A percentile compares a stretch with the other conserved stretches of the same genome.
These are phyloP conservation scores for Sapria himalayana DNA, from an alignment of 345 rosid species.

Conservation along the genomic window DNA sequence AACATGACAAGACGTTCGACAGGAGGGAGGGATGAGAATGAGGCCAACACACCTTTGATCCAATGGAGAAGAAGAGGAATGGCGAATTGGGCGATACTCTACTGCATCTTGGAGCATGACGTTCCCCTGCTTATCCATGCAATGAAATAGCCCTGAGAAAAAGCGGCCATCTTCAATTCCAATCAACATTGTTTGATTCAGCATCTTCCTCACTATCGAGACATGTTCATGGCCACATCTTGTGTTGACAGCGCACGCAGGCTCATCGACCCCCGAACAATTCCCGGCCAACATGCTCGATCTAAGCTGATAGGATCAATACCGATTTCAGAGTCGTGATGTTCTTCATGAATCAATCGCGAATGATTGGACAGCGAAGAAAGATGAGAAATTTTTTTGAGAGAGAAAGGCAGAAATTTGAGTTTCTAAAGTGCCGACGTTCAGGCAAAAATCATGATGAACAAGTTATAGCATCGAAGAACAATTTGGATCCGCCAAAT, in stretches of 20 bases:
- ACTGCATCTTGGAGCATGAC: slow-evolving; percentile 68
- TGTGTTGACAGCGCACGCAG: no score
- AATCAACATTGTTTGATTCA: slow-evolving; percentile 54
- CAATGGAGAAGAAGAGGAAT: slow-evolving; percentile 62
- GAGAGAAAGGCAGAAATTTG: no score
- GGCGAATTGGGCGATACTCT: slow-evolving; percentile 61
- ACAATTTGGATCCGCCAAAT: no score
- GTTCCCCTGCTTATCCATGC: slow-evolving; percentile 87
- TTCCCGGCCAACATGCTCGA: slow-evolving; percentile 19
- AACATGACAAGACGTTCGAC: slow-evolving; percentile 47
- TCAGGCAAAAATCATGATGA: no score
- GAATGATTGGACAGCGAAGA: no score
- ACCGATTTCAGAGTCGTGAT: slow-evolving; percentile 10
- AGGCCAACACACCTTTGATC: slow-evolving; percentile 82
- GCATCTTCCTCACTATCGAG: slow-evolving; percentile 38
- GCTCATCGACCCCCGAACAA: no score
- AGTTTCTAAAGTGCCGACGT: no score
- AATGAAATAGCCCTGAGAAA: slow-evolving; percentile 77
- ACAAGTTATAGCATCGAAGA: no score
- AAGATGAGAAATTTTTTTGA: no score
- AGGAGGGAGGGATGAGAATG: slow-evolving; percentile 50
- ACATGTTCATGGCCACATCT: no score
- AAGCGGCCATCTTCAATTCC: slow-evolving; percentile 80
- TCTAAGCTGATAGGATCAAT: slow-evolving; percentile 13
- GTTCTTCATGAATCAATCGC: neutral